phyloP scores from a whole-genome alignment of 164 flowering plant species.

The Cinnamomum chago region DNA sequence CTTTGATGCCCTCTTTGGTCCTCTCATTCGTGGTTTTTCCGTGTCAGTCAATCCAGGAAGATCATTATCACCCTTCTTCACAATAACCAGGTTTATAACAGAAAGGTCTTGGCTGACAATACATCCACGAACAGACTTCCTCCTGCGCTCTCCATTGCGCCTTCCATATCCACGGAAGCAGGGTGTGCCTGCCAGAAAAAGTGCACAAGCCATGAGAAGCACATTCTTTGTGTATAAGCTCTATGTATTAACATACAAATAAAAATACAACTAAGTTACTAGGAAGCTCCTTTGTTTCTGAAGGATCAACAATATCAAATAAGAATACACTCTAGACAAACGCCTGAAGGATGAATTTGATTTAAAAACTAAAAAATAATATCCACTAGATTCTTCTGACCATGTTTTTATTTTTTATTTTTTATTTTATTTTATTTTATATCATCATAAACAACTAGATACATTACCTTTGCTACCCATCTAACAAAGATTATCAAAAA shows the following conservation, averaged over 20 bases:
- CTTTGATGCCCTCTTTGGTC: slow-evolving; percentile 72
- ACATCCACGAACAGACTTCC: slow-evolving; percentile 72
- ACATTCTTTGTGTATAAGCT: too few species aligned
- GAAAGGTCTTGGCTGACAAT: slow-evolving; percentile 66
- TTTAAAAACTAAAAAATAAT: too few species aligned
- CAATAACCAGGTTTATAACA: slow-evolving; percentile 63
- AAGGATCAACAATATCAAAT: background rate
- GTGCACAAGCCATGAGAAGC: background rate
- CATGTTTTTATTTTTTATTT: too few species aligned
- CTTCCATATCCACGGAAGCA: slow-evolving; percentile 72
- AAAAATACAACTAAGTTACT: too few species aligned
- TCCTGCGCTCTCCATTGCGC: slow-evolving; percentile 60
- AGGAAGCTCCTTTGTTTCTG: too few species aligned
- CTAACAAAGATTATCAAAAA: too few species aligned
- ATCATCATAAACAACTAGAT: too few species aligned
- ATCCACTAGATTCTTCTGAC: too few species aligned
- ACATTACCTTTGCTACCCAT: too few species aligned
- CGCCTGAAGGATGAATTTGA: background rate
- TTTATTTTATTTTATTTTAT: too few species aligned
- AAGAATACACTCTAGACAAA: background rate
- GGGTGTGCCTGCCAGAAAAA: slow-evolving; percentile 41
- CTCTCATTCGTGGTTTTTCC: slow-evolving; percentile 70
- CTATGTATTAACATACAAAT: too few species aligned
- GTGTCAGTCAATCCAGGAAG: slow-evolving; percentile 62
- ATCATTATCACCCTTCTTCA: slow-evolving; percentile 65